phyloP scores from a whole-genome alignment of 2,329 filamentous ascomycete genomes.

The Cercospora sesami region DNA sequence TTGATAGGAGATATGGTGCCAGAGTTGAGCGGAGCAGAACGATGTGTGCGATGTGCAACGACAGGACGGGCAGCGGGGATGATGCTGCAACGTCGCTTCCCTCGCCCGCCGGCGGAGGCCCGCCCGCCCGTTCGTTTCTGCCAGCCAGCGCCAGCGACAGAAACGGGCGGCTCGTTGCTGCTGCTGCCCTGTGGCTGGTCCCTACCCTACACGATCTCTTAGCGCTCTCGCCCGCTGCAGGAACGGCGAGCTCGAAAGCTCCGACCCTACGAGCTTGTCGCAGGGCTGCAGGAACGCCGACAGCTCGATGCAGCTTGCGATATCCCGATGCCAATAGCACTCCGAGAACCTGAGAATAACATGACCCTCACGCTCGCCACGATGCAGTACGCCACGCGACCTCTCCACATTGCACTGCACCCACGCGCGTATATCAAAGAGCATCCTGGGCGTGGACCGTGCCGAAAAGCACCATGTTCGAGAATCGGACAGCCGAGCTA shows the following conservation, averaged over 20 bases:
- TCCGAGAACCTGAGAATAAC: neutral
- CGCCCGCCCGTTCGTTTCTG: neutral
- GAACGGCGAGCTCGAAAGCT: constrained; percentile 12
- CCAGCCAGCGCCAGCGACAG: neutral
- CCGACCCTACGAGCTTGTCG: constrained; percentile 4
- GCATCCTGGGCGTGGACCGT: constrained; percentile 16
- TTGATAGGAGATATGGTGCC: neutral
- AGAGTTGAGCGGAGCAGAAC: neutral
- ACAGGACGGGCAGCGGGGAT: constrained; percentile 1
- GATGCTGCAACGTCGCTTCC: constrained; percentile 1
- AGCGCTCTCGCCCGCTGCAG: constrained; percentile 18
- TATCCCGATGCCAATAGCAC: neutral
- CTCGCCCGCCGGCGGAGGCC: neutral
- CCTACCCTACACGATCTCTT: neutral
- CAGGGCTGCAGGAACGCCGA: constrained; percentile 22
- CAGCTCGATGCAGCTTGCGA: neutral
- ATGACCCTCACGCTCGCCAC: neutral
- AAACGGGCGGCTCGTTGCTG: constrained; percentile 6
- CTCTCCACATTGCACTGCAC: constrained; percentile 7
- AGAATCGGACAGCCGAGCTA: constrained; percentile 21
- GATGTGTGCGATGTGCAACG: constrained; percentile 6
- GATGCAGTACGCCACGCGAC: constrained; percentile 6
- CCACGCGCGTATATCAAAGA: constrained; percentile 12
- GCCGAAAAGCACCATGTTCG: constrained; percentile 22
- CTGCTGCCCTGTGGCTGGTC: neutral